These are phyloP conservation scores for Parathielavia appendiculata DNA, from an alignment of 495 filamentous ascomycete species.

Conservation along the genomic window DNA sequence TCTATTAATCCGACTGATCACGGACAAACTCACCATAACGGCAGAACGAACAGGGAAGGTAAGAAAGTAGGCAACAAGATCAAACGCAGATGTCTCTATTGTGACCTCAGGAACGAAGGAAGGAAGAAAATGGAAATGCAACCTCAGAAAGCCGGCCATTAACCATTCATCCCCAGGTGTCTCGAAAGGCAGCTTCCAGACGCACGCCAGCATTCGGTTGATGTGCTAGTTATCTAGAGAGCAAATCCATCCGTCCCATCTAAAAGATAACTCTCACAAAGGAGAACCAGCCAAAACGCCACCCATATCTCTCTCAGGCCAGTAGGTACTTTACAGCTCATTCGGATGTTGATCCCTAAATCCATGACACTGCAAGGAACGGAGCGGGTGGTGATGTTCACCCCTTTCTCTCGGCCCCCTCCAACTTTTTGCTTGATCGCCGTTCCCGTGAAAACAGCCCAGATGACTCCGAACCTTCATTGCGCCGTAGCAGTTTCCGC, in stretches of 20 bases:
- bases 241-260: not conserved
- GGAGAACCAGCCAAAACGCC: constrained; percentile 3
- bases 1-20: no score
- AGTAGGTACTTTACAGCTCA: constrained; percentile 1
- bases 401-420: not conserved
- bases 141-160: no score
- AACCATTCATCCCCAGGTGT: no score
- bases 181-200: not conserved
- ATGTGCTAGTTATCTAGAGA: not conserved
- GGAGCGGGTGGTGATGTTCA: not conserved
- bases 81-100: no score
- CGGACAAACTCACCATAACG: no score
- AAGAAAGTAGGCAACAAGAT: no score
- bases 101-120: no score
- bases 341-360: not conserved
- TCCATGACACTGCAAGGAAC: not conserved
- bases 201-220: not conserved
- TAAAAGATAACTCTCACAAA: not conserved
- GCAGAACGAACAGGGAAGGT: no score
- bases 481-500: constrained; percentile 23
- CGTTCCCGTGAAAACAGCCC: not conserved
- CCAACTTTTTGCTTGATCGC: not conserved
- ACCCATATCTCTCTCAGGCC: not conserved
- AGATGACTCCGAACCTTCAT: not conserved
- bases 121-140: no score